Evolutionary conservation across 129 eudicot species (phyloP).

Genomic region (Chrysanthemum lavandulifolium): DNA sequence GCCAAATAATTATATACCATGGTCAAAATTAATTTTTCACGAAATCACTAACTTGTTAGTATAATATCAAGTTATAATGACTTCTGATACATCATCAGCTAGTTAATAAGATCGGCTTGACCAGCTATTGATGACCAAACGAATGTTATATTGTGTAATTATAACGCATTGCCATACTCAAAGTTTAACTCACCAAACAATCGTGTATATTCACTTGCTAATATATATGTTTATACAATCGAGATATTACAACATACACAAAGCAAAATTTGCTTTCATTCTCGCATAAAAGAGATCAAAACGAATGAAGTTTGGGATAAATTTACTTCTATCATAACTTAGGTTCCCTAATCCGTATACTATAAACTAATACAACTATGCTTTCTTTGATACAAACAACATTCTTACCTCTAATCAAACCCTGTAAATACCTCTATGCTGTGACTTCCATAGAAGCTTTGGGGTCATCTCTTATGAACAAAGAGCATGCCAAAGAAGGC

Average conservation of each 20-base stretch:
- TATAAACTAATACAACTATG: slow-evolving; percentile 19
- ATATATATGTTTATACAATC: background rate
- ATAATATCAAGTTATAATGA: too few relatives aligned
- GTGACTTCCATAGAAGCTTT: slow-evolving; percentile 4
- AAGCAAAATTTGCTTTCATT: slow-evolving; percentile 13
- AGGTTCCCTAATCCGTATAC: background rate
- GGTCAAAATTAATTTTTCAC: too few relatives aligned
- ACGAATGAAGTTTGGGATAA: slow-evolving; percentile 7
- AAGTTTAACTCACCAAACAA: background rate
- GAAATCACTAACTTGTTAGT: too few relatives aligned
- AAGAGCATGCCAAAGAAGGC: slow-evolving; percentile 69
- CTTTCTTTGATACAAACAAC: slow-evolving; percentile 23
- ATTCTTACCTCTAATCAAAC: background rate
- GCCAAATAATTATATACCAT: too few relatives aligned
- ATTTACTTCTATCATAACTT: slow-evolving; percentile 1
- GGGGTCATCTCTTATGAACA: slow-evolving; percentile 52
- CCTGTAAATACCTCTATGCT: background rate
- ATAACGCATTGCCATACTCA: background rate
- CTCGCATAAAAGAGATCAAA: slow-evolving; percentile 1
- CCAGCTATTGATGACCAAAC: too few relatives aligned
- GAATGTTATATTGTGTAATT: too few relatives aligned
- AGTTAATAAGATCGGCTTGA: too few relatives aligned
- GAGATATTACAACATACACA: slow-evolving; percentile 10
- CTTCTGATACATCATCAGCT: too few relatives aligned
- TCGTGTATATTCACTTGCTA: background rate